phyloP scores from a whole-genome alignment of 176 grass and related monocot species.

The Cenchrus fungigraminus region DNA sequence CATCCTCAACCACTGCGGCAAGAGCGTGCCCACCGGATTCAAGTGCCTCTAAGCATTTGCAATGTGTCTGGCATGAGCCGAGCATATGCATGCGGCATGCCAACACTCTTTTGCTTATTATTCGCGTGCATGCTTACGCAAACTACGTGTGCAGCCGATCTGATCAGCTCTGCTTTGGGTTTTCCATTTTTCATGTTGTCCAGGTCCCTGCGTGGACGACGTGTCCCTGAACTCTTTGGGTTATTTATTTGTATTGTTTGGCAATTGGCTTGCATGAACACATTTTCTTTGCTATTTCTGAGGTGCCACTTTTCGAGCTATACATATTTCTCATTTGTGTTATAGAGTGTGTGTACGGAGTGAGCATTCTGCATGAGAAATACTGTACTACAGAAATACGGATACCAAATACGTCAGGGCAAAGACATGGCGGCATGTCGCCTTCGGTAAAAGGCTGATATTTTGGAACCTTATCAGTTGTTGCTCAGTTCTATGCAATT shows the following conservation, averaged over 20 bases:
- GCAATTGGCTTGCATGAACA: not conserved
- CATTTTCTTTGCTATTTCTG: not conserved
- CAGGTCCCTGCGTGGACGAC: not conserved
- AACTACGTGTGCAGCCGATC: not conserved
- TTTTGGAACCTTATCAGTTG: too few species aligned
- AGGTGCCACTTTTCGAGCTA: not conserved
- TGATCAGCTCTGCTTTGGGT: not conserved
- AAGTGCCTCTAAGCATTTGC: slow-evolving; percentile 27
- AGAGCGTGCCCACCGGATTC: slow-evolving; percentile 22
- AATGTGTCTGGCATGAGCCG: not conserved
- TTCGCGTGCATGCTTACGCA: not conserved
- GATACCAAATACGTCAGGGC: not conserved
- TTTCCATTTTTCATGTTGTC: not conserved
- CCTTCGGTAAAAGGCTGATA: too few species aligned
- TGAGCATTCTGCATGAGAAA: too few species aligned
- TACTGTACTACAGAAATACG: not conserved
- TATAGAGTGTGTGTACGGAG: too few species aligned
- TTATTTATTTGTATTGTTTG: not conserved
- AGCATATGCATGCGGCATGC: not conserved
- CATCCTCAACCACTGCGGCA: slow-evolving; percentile 65
- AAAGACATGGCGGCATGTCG: too few species aligned
- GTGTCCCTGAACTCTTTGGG: not conserved
- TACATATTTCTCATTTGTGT: not conserved
- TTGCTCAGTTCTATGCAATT: too few species aligned
- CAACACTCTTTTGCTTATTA: not conserved